Conservation (phyloP, 2,329 filamentous ascomycete species). For the Arthrobotrys iridis region DNA sequence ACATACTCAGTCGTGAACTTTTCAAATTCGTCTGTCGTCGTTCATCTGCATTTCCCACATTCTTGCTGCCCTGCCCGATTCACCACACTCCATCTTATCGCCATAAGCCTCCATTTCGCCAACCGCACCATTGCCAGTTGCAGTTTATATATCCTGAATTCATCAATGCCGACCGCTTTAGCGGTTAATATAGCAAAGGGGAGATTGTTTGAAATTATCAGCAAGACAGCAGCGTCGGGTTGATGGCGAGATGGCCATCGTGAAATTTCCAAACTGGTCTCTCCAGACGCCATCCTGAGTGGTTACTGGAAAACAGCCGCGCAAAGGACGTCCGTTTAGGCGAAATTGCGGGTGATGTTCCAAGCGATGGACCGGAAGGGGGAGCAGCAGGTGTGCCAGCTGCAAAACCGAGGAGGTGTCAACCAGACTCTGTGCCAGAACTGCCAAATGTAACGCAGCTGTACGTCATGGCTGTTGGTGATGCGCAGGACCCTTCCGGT, state of each 20-base stretch:
- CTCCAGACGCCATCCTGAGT: conserved; percentile 14
- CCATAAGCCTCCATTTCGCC: conserved; percentile 21
- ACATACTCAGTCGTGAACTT: conserved; percentile 21
- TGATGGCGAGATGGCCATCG: conserved; percentile 35
- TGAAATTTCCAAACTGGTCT: conserved; percentile 47
- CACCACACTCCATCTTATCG: conserved; percentile 31
- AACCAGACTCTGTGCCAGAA: not conserved
- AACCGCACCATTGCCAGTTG: conserved; percentile 35
- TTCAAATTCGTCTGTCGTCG: conserved; percentile 21
- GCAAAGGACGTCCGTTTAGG: conserved; percentile 41
- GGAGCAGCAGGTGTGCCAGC: conserved; percentile 5
- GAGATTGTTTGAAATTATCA: not conserved
- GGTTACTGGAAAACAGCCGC: conserved; percentile 30
- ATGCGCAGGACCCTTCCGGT: conserved; percentile 15
- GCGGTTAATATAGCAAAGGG: conserved; percentile 29
- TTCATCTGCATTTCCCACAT: conserved; percentile 28
- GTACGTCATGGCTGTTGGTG: conserved; percentile 43
- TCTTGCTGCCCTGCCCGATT: conserved; percentile 48
- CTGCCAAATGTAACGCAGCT: conserved; percentile 41
- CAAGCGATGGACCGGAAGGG: conserved; percentile 13
- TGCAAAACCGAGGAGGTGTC: not conserved
- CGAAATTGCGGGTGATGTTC: conserved; percentile 51
- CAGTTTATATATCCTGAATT: conserved; percentile 49
- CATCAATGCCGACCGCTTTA: conserved; percentile 35
- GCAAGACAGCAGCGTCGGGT: conserved; percentile 35